Percentiles rank a stretch among this genome's conserved stretches.
Evolutionary conservation across 2,329 filamentous ascomycete genomes (phyloP).

Genomic region (Didymellaceae sp.): DNA sequence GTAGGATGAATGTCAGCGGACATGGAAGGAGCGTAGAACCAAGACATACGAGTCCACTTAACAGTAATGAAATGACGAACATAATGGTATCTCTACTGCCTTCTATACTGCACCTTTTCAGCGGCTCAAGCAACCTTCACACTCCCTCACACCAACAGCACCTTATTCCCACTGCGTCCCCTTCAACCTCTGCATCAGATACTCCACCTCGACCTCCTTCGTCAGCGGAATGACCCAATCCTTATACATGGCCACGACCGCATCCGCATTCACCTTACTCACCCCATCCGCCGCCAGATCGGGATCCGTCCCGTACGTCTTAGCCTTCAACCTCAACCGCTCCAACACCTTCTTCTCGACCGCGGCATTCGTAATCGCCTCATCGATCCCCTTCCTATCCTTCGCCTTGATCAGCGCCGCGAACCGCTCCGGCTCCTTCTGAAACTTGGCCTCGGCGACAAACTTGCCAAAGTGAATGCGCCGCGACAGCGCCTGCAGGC

Average conservation of each 20-base stretch:
- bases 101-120: too few relatives aligned
- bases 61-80: too few relatives aligned
- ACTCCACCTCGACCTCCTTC: constrained; percentile 98
- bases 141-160: too few relatives aligned
- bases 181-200: constrained; percentile 89
- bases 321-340: constrained; percentile 83
- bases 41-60: too few relatives aligned
- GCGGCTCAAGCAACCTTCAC: too few relatives aligned
- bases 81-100: too few relatives aligned
- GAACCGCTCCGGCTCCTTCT: constrained; percentile 79
- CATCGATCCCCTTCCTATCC: constrained; percentile 82
- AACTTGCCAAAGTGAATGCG: constrained; percentile 98
- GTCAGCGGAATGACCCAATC: constrained; percentile 95
- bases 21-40: too few relatives aligned
- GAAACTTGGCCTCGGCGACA: constrained; percentile 95
- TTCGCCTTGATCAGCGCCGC: constrained; percentile 80
- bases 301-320: constrained; percentile 92
- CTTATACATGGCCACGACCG: constrained; percentile 57
- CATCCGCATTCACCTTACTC: constrained; percentile 89
- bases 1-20: too few relatives aligned
- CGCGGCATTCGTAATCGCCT: constrained; percentile 85
- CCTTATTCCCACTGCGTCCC: constrained; percentile 54
- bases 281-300: constrained; percentile 64
- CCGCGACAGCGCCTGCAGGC: constrained; percentile 86
- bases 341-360: constrained; percentile 94